Base-by-base conservation (phyloP, 2,329 filamentous ascomycete species). In the Fusarium staphyleae region DNA sequence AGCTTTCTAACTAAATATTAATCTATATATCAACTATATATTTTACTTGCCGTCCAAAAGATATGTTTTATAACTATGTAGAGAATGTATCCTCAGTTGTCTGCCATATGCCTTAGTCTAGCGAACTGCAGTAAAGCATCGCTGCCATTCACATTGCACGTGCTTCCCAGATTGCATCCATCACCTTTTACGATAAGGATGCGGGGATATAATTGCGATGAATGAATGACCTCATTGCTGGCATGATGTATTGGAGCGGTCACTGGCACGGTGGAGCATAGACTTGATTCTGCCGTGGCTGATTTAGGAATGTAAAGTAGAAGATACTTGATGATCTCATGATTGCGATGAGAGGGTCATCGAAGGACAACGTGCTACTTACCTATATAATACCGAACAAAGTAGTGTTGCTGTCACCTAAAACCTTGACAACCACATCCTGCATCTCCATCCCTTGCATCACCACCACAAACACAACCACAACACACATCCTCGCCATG, bases 161-260 rank as follows among this genome's bases (percentile, higher is more conserved):
- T 22, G 19, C 6, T 24, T 5, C 9, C 9, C 7, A 4, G 22
- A 24, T 8, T 24, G 19, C 19, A 22, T 22, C 19, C 19, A 22
- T 22, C 19, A 22, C 26, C 14, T 9, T 42, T 42, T n/a, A 15
- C 28, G 28, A 28, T 14, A 10, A 33, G 32, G 11, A 4, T 39
- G 35, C 15, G 45, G 35, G 35, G 16, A 15, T 7, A 13, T 7
- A 2, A 33, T 18, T n/a, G 10, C 19, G 28, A 26, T 42, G 36
- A 13, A 26, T 42, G 36, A 13, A 52, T 54, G 51, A 44, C 51
- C 40, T 50, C 46, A 54, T 54, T 28, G 50, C 19, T 39, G 10
- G 16, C 28, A 13, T 29, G 12, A 4, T 29, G 28, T 29, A 29
- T 11, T 28, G 24, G 19, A 4, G 19, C 4, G 19, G 19, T 22